Evolutionary conservation across 108 stramenopile species (phyloP).

Genomic region (Pseudonitzschia pungens): DNA sequence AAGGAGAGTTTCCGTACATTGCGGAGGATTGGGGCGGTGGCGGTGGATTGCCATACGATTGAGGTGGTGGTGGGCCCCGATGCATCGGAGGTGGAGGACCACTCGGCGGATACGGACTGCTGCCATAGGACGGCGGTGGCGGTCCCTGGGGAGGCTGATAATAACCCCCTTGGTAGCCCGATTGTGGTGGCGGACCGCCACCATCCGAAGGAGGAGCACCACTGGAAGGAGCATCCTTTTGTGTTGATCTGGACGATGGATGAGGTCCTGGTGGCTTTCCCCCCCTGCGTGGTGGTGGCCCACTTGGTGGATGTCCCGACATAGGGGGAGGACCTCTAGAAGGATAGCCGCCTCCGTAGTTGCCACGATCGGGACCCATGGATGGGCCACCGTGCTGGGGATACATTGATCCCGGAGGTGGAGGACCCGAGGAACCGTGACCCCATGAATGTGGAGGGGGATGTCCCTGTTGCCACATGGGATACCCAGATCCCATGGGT

Average conservation of each 20-base stretch:
- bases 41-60: constrained; percentile 16
- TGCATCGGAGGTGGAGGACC: constrained; percentile 39
- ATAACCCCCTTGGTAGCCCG: constrained; percentile 18
- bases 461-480: constrained; percentile 25
- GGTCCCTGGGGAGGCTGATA: constrained; percentile 24
- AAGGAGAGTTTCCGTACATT: constrained; percentile 24
- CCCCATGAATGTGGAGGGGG: constrained; percentile 34
- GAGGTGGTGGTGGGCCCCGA: constrained; percentile 27
- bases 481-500: constrained; percentile 12
- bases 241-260: neutral
- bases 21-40: constrained; percentile 3
- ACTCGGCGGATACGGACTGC: constrained; percentile 6
- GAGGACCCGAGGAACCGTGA: constrained; percentile 22
- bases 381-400: constrained; percentile 34
- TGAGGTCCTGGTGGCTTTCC: constrained; percentile 7
- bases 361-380: constrained; percentile 39
- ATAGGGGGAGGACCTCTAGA: constrained; percentile 22
- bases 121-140: neutral
- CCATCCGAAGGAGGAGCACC: constrained; percentile 26
- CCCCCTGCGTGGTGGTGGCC: neutral
- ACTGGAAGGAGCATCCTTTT: neutral
- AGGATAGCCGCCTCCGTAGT: constrained; percentile 30
- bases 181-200: neutral
- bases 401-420: constrained; percentile 34
- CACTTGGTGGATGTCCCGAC: constrained; percentile 13